Evolutionary conservation across 805 yeast species (phyloP).

Genomic region (Cyberlindnera xishuangbannaensis): DNA sequence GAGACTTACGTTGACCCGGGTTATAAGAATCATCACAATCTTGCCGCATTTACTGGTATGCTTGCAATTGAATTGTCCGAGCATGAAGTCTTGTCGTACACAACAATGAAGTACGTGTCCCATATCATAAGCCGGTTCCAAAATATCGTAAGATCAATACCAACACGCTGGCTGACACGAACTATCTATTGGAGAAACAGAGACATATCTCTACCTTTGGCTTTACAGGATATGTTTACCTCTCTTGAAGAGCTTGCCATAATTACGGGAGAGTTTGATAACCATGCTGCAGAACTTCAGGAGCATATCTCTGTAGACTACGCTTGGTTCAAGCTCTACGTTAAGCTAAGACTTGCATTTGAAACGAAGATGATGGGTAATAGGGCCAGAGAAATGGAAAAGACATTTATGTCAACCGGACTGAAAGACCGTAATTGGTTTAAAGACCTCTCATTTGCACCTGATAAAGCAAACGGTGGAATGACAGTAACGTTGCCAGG

Average conservation of each 20-base stretch:
- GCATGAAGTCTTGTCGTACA: slow-evolving; percentile 47
- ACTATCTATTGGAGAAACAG: slow-evolving; percentile 1
- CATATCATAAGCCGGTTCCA: slow-evolving; percentile 35
- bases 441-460: slow-evolving; percentile 59
- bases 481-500: slow-evolving; percentile 55
- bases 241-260: slow-evolving; percentile 4
- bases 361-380: slow-evolving; percentile 49
- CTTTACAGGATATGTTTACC: slow-evolving; percentile 7
- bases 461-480: slow-evolving; percentile 46
- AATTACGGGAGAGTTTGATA: slow-evolving; percentile 37
- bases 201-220: slow-evolving; percentile 5
- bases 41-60: slow-evolving; percentile 57
- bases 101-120: slow-evolving; percentile 41
- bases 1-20: slow-evolving; percentile 47
- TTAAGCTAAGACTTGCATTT: slow-evolving; percentile 54
- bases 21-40: slow-evolving; percentile 45
- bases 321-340: slow-evolving; percentile 68
- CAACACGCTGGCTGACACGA: slow-evolving; percentile 27
- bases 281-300: slow-evolving; percentile 40
- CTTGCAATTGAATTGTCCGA: slow-evolving; percentile 49
- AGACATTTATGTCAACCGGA: slow-evolving; percentile 35
- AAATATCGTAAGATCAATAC: slow-evolving; percentile 19
- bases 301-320: slow-evolving; percentile 53
- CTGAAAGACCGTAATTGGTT: slow-evolving; percentile 50
- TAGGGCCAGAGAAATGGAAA: slow-evolving; percentile 27